Conservation (phyloP, 345 rosid genomes). For the Durio zibethinus region DNA sequence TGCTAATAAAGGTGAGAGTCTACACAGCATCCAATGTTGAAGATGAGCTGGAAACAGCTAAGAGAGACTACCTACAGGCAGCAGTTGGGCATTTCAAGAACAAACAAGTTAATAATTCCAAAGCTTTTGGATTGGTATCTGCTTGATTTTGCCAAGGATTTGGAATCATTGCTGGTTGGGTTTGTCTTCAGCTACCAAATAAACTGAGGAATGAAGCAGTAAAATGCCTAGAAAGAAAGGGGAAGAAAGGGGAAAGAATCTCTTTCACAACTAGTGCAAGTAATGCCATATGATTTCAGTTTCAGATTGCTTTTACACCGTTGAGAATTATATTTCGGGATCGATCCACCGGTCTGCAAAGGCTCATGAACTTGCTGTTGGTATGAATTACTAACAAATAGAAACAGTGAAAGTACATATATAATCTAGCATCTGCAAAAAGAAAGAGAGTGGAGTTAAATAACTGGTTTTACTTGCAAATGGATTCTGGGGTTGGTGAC, state of each 20-base stretch:
- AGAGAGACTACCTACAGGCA: conserved; percentile 82
- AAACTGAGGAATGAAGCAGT: conserved; percentile 60
- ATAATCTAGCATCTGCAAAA: neutral
- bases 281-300: conserved; percentile 83
- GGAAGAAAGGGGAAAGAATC: conserved; percentile 43
- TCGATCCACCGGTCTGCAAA: neutral
- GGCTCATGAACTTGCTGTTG: conserved; percentile 1
- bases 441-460: neutral
- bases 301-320: conserved; percentile 61
- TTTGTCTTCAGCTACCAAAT: conserved; percentile 69
- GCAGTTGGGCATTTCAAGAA: conserved; percentile 69
- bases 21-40: conserved; percentile 73
- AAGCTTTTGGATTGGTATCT: conserved; percentile 87
- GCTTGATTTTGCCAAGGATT: conserved; percentile 83
- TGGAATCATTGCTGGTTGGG: conserved; percentile 83
- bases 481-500: neutral
- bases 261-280: conserved; percentile 51
- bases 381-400: neutral
- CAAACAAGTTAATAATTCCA: conserved; percentile 66
- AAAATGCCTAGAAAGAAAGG: conserved; percentile 50
- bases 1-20: conserved; percentile 56
- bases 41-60: conserved; percentile 73
- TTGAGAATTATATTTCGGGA: conserved; percentile 21
- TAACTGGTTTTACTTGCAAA: neutral
- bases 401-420: conserved; percentile 9